A percentile compares a stretch with the other conserved stretches of the same genome.
Conservation (phyloP, 2,329 filamentous ascomycete species). For the Fusarium pseudonygamai region DNA sequence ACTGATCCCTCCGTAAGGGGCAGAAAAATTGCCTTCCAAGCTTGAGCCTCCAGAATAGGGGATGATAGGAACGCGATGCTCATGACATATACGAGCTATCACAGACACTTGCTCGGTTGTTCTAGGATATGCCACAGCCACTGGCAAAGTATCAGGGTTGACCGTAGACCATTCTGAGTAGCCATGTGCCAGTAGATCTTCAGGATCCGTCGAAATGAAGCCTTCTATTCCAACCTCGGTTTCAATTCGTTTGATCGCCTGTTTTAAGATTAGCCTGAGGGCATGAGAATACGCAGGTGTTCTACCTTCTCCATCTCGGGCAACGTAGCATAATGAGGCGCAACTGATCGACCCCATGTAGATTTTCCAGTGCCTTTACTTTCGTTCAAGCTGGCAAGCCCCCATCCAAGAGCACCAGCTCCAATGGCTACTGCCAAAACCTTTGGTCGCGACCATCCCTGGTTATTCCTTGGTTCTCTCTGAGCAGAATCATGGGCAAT, state of each 20-base stretch:
- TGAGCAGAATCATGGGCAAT: conserved; percentile 8
- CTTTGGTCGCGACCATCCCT: conserved; percentile 44
- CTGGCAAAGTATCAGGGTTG: conserved; percentile 68
- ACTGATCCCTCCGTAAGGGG: conserved; percentile 85
- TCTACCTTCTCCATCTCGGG: conserved; percentile 55
- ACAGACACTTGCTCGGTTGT: conserved; percentile 67
- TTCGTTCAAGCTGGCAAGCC: conserved; percentile 46
- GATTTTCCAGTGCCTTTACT: conserved; percentile 7
- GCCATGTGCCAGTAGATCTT: conserved; percentile 69
- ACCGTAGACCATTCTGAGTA: conserved; percentile 74
- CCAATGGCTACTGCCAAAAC: conserved; percentile 52
- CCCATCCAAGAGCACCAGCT: conserved; percentile 55
- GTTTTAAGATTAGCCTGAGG: conserved; percentile 8
- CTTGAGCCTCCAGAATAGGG: conserved; percentile 88
- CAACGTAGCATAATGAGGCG: conserved; percentile 52
- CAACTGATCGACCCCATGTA: conserved; percentile 30
- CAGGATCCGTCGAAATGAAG: conserved; percentile 69
- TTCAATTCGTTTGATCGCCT: conserved; percentile 67
- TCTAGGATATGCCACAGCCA: conserved; percentile 71
- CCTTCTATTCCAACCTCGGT: conserved; percentile 59
- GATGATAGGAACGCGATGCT: conserved; percentile 83
- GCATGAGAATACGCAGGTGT: conserved; percentile 2
- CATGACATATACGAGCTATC: conserved; percentile 76
- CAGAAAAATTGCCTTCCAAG: conserved; percentile 89
- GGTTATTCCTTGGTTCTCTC: conserved; percentile 4